Conservation (phyloP, 768 basidiomycete species). For the Postia placenta region DNA sequence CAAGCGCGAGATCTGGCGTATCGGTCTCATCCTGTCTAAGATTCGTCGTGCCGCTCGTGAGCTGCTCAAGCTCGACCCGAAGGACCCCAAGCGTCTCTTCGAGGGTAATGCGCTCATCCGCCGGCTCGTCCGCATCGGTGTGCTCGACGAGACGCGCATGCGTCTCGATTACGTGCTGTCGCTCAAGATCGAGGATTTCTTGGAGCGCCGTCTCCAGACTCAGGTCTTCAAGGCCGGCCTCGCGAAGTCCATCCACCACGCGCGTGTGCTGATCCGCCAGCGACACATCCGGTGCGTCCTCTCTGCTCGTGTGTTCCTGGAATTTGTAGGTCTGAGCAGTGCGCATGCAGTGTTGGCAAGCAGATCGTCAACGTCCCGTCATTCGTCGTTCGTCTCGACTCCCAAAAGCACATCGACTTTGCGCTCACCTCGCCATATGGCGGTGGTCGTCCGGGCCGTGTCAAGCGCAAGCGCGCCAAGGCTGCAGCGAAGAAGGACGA, state of each 20-base stretch:
- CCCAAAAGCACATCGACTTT: constrained; percentile 99
- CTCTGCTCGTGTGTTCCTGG: background rate
- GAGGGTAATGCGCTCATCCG: constrained; percentile 96
- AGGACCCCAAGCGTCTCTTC: constrained; percentile 99
- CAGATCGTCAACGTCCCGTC: constrained; percentile 99
- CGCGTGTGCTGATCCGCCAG: constrained; percentile 95
- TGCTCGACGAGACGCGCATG: constrained; percentile 98
- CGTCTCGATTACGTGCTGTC: constrained; percentile 99
- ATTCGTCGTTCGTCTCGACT: constrained; percentile 98
- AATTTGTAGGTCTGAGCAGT: background rate
- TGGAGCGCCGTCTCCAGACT: constrained; percentile 97
- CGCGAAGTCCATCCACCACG: constrained; percentile 98
- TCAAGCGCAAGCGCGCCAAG: constrained; percentile 97
- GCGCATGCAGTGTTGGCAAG: constrained; percentile 77
- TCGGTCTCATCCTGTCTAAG: constrained; percentile 96
- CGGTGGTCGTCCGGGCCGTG: constrained; percentile 89
- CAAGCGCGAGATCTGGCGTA: constrained; percentile 99
- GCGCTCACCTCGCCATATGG: constrained; percentile 95
- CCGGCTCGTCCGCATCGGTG: constrained; percentile 98
- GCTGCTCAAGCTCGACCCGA: constrained; percentile 98
- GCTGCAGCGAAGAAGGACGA: constrained; percentile 90
- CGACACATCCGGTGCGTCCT: constrained; percentile 87
- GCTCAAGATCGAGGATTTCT: constrained; percentile 98
- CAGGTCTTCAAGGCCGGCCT: constrained; percentile 99
- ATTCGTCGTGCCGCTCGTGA: constrained; percentile 99